Evolutionary conservation across 345 rosid genomes (phyloP).

Genomic region (Dovyalis caffra): DNA sequence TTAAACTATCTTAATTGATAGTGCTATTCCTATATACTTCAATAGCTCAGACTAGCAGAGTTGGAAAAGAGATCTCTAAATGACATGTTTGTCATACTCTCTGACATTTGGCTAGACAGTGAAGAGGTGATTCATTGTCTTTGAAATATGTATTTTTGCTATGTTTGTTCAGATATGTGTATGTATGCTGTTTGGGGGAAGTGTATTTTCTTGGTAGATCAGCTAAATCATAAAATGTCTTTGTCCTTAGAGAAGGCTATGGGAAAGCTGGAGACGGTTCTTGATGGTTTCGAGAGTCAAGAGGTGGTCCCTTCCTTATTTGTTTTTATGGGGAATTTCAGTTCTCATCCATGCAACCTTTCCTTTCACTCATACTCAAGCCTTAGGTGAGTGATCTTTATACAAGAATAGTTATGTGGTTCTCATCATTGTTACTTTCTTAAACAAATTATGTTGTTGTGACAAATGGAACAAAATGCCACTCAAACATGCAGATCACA

Average conservation of each 20-base stretch:
- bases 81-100: conserved; percentile 87
- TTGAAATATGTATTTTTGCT: conserved; percentile 1
- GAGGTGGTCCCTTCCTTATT: conserved; percentile 87
- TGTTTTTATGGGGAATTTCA: conserved; percentile 94
- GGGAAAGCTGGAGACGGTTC: conserved; percentile 69
- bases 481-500: conserved; percentile 44
- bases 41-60: conserved; percentile 61
- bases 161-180: conserved; percentile 2
- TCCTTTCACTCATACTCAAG: conserved; percentile 68
- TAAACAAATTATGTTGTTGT: neutral
- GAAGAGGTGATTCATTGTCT: conserved; percentile 60
- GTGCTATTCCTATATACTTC: conserved; percentile 32
- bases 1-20: conserved; percentile 2
- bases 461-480: neutral
- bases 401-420: neutral
- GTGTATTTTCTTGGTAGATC: no score
- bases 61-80: conserved; percentile 64
- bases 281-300: conserved; percentile 72
- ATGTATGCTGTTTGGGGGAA: no score
- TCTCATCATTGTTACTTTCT: neutral
- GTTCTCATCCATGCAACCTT: conserved; percentile 78
- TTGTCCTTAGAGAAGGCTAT: conserved; percentile 69
- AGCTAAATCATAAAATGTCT: conserved; percentile 34
- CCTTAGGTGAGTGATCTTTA: conserved; percentile 57
- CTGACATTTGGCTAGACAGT: conserved; percentile 87